Evolutionary conservation across 768 basidiomycete genomes (phyloP), one percentile per base, ranked within the genome.

Genomic region (Suillus placidus): DNA sequence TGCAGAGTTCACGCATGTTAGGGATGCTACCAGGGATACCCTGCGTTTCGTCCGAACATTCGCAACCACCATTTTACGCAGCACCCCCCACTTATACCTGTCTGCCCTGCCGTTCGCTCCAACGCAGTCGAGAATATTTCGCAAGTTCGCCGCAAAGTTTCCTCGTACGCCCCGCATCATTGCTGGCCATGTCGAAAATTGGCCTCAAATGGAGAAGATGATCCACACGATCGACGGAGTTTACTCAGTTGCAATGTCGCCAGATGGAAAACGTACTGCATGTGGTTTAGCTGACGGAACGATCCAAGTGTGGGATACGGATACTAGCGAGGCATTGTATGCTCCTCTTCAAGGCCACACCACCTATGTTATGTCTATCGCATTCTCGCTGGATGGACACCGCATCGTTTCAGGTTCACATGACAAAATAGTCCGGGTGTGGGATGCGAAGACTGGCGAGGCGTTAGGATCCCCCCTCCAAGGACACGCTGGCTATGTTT

Each of bases 71-170:
- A 70, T 72, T 13, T n/a, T 62, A 32, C 64, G 69, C 34, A 71
- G 68, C 66, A 66, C 64, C 8, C 72, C 72, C 2, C 73, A 74
- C 47, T 68, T 74, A 10, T 74, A 74, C 65, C 6, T 74, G 8
- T 74, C 72, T 13, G 72, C 69, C 0, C 37, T 74, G 8, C 71
- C 72, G n/a, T 73, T 74, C 61, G 52, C 68, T 26, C 73, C 72
- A 51, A 26, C 34, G 23, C 42, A 64, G 78, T 81, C n/a, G 66
- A 30, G 4, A 18, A n/a, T 62, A n/a, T 54, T 30, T 26, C 14
- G 4, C 3, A 71, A 43, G 72, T 76, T 70, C 70, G 60, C 64
- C 14, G 9, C 60, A 12, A 43, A 58, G 16, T 61, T 65, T 20
- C 13, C 43, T 37, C 1, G 54, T 20, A 35, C 40, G 18, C 35